Base-by-base conservation (phyloP, 768 basidiomycete species). In the Chalciporus chontae region DNA sequence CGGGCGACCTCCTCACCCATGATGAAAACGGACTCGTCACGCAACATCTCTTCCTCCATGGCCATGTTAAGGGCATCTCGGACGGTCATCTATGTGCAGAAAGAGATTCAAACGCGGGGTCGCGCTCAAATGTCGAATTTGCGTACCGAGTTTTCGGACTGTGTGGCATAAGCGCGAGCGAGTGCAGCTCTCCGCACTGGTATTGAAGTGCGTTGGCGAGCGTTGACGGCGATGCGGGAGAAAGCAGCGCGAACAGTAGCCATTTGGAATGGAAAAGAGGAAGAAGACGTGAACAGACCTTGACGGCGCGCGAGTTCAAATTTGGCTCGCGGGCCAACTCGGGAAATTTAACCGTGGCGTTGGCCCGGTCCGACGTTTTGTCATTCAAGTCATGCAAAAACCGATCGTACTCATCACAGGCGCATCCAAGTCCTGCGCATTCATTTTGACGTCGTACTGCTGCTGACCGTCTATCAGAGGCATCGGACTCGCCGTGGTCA, bases 41-140 rank as follows among this genome's bases (percentile, higher is more conserved):
- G 85, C 61, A 85, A 69, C 96, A 99, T 98, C 75, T 99, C 96
- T 74, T 99, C 96, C 75, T 97, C 96, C 90, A 99, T 94, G 24
- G 96, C 96, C 48, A 85, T 73, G 72, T 97, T 98, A 56, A 99
- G 85, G 39, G 96, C 96, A 48, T 99, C 96, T 65, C 96, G 91
- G 54, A 96, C 95, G 48, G 94, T 98, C 94, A 95, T 92, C 92
- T 94, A 57, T 27, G 48, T 34, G 23, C 18, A 26, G 42, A 31
- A 44, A 54, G 45, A 58, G 55, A 27, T 43, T 36, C 2, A 5
- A 4, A 52, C 55, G 52, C 42, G 51, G 60, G 56, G 54, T 58
- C n/a, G 14, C 45, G 50, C 52, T 54, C 48, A 14, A n/a, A 46
- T 47, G 44, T 11, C n/a, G 40, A 18, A 41, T 21, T 71, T 48